phyloP scores from a whole-genome alignment of 2,329 filamentous ascomycete genomes.

The Westerdykella ornata region DNA sequence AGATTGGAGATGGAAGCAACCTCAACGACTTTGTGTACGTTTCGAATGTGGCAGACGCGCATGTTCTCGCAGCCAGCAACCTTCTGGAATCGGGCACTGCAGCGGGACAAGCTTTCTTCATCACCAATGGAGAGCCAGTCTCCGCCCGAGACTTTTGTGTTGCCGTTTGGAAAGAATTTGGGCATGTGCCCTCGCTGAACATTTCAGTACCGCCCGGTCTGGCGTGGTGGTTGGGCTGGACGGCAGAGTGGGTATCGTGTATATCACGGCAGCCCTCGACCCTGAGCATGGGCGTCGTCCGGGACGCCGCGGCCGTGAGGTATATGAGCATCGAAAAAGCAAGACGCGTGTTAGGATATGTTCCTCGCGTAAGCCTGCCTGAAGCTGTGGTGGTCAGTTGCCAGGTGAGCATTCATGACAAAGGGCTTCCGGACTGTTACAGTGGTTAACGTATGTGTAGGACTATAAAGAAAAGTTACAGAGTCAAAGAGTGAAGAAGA shows the following conservation, averaged over 20 bases:
- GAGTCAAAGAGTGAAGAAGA: background rate
- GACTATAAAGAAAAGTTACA: background rate
- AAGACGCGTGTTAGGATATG: slow-evolving; percentile 47
- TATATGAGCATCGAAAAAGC: slow-evolving; percentile 52
- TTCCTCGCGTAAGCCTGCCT: slow-evolving; percentile 45
- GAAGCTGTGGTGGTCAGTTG: slow-evolving; percentile 42
- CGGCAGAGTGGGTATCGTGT: slow-evolving; percentile 45
- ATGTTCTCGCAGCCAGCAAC: slow-evolving; percentile 71
- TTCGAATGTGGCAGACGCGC: slow-evolving; percentile 65
- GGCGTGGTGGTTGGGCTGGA: slow-evolving; percentile 44
- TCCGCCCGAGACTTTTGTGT: slow-evolving; percentile 89
- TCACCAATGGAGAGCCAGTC: slow-evolving; percentile 81
- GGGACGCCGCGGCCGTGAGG: slow-evolving; percentile 48
- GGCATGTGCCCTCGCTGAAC: slow-evolving; percentile 46
- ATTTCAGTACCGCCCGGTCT: slow-evolving; percentile 45
- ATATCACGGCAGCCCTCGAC: slow-evolving; percentile 41
- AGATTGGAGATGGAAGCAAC: slow-evolving; percentile 64
- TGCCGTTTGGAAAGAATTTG: slow-evolving; percentile 63
- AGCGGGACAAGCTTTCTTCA: slow-evolving; percentile 75
- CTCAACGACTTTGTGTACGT: slow-evolving; percentile 67
- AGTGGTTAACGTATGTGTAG: background rate
- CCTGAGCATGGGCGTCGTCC: slow-evolving; percentile 49
- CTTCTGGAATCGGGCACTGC: slow-evolving; percentile 58
- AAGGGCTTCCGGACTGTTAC: no score
- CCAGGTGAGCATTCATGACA: slow-evolving; percentile 13